Evolutionary conservation across 306 rosid species (phyloP), one percentile per base, ranked within the genome.

Genomic region (Fagus crenata): DNA sequence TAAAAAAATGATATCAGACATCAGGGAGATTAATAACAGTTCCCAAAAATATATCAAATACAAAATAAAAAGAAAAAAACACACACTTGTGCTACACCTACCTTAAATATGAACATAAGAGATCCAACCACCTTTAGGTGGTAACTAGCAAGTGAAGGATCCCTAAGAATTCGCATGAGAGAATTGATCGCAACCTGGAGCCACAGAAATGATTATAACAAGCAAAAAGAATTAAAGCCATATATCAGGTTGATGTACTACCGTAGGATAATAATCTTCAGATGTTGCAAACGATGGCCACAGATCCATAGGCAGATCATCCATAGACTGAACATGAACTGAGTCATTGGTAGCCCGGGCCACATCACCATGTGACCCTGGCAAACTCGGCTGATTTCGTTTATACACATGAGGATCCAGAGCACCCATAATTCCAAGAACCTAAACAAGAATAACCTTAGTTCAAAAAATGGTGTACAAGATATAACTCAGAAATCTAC

Each of bases 391-490:
- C 75, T 92, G 97, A 83, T 95, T 92, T 81, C 87, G 79, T 81
- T 95, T 95, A 81, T 95, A 93, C 78, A 75, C 87, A 85, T 92
- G 99, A 84, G 99, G 99, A 85, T 95, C 99, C 78, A 95, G 80
- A 78, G 99, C 99, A 78, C 99, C 99, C 96, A 95, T 95, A 77
- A 95, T 95, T 68, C 99, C 99, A 69, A 95, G 96, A 77, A 95
- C 99, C 99, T 95, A 72, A 53, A 81, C 83, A 59, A 78, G 67
- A 71, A 78, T 49, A 78, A 49, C 49, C 35, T 80, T 76, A 77
- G 53, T 56, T 28, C 40, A 67, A 39, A 0, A 1, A 46, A 36
- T 7, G 63, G 63, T 17, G 75, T 51, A 46, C 39, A 58, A 58
- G 15, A 77, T 28, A 79, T 39, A 59, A 78, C 22, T 55, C 72